Evolutionary conservation across 1,284 basidiomycete genomes (phyloP).

Genomic region (Cryptococcus jaspeensis): DNA sequence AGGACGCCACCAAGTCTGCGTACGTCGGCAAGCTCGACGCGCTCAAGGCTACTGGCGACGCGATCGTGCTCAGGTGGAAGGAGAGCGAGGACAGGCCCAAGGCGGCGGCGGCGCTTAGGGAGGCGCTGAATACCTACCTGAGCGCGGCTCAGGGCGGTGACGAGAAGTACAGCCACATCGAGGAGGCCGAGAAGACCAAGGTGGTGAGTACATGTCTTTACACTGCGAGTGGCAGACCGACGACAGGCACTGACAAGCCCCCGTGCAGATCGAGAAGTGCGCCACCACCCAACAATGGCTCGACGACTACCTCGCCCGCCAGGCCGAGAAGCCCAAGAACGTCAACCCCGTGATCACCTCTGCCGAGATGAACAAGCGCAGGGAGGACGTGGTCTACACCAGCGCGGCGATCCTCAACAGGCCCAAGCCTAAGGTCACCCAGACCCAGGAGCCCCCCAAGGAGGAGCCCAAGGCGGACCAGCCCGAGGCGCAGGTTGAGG

Average conservation of each 20-base stretch:
- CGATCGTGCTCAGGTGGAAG: slow-evolving; percentile 73
- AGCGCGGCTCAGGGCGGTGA: slow-evolving; percentile 73
- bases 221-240: not conserved
- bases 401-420: slow-evolving; percentile 77
- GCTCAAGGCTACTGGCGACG: slow-evolving; percentile 79
- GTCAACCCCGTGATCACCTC: slow-evolving; percentile 76
- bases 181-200: slow-evolving; percentile 76
- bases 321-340: slow-evolving; percentile 82
- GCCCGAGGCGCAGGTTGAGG: slow-evolving; percentile 38
- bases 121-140: slow-evolving; percentile 80
- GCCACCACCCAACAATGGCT: slow-evolving; percentile 87
- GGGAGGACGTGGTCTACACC: slow-evolving; percentile 83
- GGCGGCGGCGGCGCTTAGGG: slow-evolving; percentile 71
- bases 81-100: slow-evolving; percentile 76
- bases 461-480: slow-evolving; percentile 56
- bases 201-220: slow-evolving; percentile 65
- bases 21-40: slow-evolving; percentile 76
- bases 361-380: slow-evolving; percentile 79
- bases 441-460: slow-evolving; percentile 58
- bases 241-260: slow-evolving; percentile 3
- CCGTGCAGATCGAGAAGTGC: slow-evolving; percentile 53
- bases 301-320: slow-evolving; percentile 79
- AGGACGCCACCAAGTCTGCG: slow-evolving; percentile 87
- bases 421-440: slow-evolving; percentile 72
- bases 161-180: slow-evolving; percentile 83